Evolutionary conservation across 2,329 filamentous ascomycete species (phyloP).

Genomic region (Calonectria pteridis): DNA sequence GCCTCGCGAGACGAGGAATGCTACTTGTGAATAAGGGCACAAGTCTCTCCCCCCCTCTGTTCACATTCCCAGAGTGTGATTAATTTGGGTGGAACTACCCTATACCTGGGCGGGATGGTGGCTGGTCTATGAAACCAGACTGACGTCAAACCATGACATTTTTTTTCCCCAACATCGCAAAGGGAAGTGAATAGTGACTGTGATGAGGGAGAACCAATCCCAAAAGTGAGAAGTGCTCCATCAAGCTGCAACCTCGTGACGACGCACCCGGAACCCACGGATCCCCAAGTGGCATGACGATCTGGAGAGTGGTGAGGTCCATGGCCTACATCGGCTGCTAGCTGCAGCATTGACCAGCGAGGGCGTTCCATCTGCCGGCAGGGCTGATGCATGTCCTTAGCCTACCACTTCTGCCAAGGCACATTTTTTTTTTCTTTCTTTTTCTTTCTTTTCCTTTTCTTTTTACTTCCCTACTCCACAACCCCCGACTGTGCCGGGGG

Average conservation of each 20-base stretch:
- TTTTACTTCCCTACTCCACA: neutral
- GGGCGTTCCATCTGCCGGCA: constrained; percentile 14
- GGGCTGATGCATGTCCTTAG: constrained; percentile 3
- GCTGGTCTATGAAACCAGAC: constrained; percentile 33
- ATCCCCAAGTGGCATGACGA: constrained; percentile 9
- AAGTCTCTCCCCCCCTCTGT: neutral
- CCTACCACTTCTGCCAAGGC: neutral
- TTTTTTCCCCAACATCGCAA: neutral
- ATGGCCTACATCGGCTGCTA: neutral
- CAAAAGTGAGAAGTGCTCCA: neutral
- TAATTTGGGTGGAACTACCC: neutral
- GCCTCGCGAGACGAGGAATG: neutral
- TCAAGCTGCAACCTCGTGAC: constrained; percentile 6
- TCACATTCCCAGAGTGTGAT: neutral
- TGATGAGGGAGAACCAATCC: neutral
- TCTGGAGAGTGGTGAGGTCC: neutral
- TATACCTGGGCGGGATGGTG: neutral
- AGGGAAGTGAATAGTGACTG: neutral
- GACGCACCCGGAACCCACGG: constrained; percentile 1
- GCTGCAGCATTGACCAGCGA: neutral
- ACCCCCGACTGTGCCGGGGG: neutral
- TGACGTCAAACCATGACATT: constrained; percentile 35
- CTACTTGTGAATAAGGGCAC: neutral
- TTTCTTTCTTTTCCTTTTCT: neutral
- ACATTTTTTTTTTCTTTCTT: neutral